Evolutionary conservation across 352 stramenopile species (phyloP), one percentile per base, ranked within the genome.

Genomic region (Stephanocyclus meneghinianus): DNA sequence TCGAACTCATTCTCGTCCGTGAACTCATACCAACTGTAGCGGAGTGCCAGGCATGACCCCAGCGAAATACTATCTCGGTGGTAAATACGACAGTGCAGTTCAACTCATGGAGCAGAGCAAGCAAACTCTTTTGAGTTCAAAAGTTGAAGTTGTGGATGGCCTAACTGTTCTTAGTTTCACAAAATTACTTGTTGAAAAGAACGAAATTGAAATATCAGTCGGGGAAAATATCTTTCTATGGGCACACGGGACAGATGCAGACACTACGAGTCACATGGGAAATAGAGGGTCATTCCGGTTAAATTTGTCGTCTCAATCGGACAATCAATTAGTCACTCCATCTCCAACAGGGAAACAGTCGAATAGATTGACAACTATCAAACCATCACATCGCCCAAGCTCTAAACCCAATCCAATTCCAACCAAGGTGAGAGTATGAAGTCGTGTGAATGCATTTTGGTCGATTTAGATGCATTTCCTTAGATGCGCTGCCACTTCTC

Each of bases 161-260:
- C 29, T 48, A 64, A 71, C 59, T 35, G 45, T 77, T 16, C 26
- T 77, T 32, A 77, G 15, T 10, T 77, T 77, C 37, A 77, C 70
- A 2, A 77, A 77, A 56, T 26, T 70, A 13, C 18, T 71, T 13
- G 37, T 62, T 26, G 59, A 74, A 15, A 30, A 68, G 2, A 45
- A 40, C 2, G 64, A 66, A 18, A 74, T 74, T 10, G 15, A 56
- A 35, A 72, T 72, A 10, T 45, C 18, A 40, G 1, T 16, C 9
- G 42, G 16, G 8, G 42, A 40, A 1, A 45, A 60, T 11, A 60
- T 48, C 21, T 68, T 62, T 8, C 48, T 75, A 21, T 75, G 45
- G 57, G 67, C 67, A 42, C 56, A 37, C 60, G 67, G 67, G 37
- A 57, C 30, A 9, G 26, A 18, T 59, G 13, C 0, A 1, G 15